A percentile compares a stretch with the other conserved stretches of the same genome.
These are phyloP conservation scores for Oryza punctata DNA, from an alignment of 176 grass and related monocot species.

Conservation along the genomic window DNA sequence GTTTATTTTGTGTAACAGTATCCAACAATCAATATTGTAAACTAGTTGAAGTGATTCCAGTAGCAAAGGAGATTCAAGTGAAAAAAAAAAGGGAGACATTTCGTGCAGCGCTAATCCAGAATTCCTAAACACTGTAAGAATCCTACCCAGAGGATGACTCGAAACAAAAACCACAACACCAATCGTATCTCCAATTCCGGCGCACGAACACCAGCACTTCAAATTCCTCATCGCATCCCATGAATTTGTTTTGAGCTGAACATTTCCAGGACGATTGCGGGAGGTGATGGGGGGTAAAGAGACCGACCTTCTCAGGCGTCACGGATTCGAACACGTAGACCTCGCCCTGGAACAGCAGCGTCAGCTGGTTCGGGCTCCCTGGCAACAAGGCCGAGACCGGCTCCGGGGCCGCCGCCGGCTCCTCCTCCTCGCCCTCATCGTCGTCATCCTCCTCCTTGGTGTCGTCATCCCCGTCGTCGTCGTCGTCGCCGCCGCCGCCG, in stretches of 20 bases:
- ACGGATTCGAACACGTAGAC: constrained; percentile 96
- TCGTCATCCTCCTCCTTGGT: constrained; percentile 39
- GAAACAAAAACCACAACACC: constrained; percentile 23
- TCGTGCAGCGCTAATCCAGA: background rate
- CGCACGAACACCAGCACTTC: background rate
- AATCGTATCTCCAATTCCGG: background rate
- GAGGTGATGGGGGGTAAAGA: constrained; percentile 1
- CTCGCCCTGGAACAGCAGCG: constrained; percentile 95
- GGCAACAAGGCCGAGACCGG: constrained; percentile 48
- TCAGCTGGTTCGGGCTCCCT: constrained; percentile 72
- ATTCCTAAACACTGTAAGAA: background rate
- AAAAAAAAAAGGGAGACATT: background rate
- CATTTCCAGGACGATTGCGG: constrained; percentile 17
- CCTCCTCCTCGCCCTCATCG: constrained; percentile 17
- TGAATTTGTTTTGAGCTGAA: constrained; percentile 12
- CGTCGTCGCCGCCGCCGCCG: background rate
- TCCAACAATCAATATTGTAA: background rate
- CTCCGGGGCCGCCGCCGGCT: constrained; percentile 25
- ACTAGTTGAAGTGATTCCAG: background rate
- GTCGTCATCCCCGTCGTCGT: constrained; percentile 14
- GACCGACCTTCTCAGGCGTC: constrained; percentile 84
- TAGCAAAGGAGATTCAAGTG: background rate
- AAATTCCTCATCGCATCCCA: background rate
- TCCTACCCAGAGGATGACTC: too few relatives aligned
- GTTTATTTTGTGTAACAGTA: background rate